Evolutionary conservation across 768 basidiomycete genomes (phyloP).

Genomic region (Saitozyma sp.): DNA sequence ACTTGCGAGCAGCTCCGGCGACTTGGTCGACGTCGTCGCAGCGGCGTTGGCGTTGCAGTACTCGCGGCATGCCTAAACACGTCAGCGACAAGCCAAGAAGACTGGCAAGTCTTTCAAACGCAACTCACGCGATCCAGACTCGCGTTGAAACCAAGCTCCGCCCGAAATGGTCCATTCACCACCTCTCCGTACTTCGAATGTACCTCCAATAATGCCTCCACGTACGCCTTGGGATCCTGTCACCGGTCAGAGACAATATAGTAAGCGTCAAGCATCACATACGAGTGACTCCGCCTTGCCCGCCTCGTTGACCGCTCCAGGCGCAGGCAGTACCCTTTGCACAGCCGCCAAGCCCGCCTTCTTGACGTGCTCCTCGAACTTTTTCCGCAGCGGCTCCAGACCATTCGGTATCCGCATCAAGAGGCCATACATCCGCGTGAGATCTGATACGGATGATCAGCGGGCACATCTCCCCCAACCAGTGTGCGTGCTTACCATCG

Average conservation of each 20-base stretch:
- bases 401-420: slow-evolving; percentile 86
- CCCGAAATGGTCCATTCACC: slow-evolving; percentile 81
- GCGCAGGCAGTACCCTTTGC: slow-evolving; percentile 61
- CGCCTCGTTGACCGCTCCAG: slow-evolving; percentile 54
- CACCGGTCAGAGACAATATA: slow-evolving; percentile 4
- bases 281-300: slow-evolving; percentile 62
- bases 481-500: slow-evolving; percentile 57
- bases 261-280: slow-evolving; percentile 11
- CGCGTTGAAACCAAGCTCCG: slow-evolving; percentile 89
- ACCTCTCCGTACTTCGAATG: slow-evolving; percentile 89
- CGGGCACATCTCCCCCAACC: background rate
- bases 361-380: slow-evolving; percentile 95
- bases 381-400: slow-evolving; percentile 82
- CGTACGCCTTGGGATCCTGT: slow-evolving; percentile 85
- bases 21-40: slow-evolving; percentile 70
- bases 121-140: slow-evolving; percentile 66
- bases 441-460: slow-evolving; percentile 56
- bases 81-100: slow-evolving; percentile 3
- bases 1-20: slow-evolving; percentile 87
- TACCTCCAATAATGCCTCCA: slow-evolving; percentile 86
- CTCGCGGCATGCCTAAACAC: slow-evolving; percentile 75
- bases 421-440: slow-evolving; percentile 93
- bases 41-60: slow-evolving; percentile 93
- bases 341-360: slow-evolving; percentile 79
- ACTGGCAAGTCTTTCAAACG: background rate